phyloP scores from a whole-genome alignment of 495 filamentous ascomycete species.

The Hypoxylon trugodes region DNA sequence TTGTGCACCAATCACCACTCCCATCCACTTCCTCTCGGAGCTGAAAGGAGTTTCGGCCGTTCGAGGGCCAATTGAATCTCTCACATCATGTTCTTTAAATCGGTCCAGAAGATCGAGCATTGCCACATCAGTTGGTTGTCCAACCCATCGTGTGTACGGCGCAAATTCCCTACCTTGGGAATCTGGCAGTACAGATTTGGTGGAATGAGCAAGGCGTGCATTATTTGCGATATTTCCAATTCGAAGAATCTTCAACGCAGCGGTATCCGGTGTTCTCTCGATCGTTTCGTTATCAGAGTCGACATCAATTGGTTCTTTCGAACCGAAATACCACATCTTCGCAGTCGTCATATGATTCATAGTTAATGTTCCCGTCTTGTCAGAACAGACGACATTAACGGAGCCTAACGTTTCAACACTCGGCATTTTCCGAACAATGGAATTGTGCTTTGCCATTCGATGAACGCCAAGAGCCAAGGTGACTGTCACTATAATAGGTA shows the following conservation, averaged over 20 bases:
- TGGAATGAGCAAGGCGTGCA: conserved; percentile 76
- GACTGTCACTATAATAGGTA: conserved; percentile 98
- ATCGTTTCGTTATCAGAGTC: conserved; percentile 71
- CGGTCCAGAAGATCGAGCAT: conserved; percentile 90
- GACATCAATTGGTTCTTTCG: conserved; percentile 73
- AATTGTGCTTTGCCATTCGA: conserved; percentile 91
- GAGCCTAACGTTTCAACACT: conserved; percentile 98
- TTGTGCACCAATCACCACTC: conserved; percentile 78
- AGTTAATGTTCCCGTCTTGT: conserved; percentile 96
- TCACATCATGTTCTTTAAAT: conserved; percentile 88
- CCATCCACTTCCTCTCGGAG: conserved; percentile 99
- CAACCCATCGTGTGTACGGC: conserved; percentile 88
- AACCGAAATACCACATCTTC: conserved; percentile 93
- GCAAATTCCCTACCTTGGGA: conserved; percentile 69
- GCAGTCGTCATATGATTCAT: conserved; percentile 99
- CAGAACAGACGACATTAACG: conserved; percentile 97
- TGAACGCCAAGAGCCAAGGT: conserved; percentile 93
- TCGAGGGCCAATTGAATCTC: conserved; percentile 81
- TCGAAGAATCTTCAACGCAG: conserved; percentile 79
- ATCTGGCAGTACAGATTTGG: conserved; percentile 79
- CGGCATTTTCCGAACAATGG: conserved; percentile 93
- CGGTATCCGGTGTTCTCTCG: conserved; percentile 69
- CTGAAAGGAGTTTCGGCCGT: conserved; percentile 91
- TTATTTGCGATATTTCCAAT: conserved; percentile 98
- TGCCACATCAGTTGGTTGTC: conserved; percentile 96